These are phyloP conservation scores for Penicillium bialowiezense DNA, from an alignment of 495 filamentous ascomycete genomes.

Conservation along the genomic window DNA sequence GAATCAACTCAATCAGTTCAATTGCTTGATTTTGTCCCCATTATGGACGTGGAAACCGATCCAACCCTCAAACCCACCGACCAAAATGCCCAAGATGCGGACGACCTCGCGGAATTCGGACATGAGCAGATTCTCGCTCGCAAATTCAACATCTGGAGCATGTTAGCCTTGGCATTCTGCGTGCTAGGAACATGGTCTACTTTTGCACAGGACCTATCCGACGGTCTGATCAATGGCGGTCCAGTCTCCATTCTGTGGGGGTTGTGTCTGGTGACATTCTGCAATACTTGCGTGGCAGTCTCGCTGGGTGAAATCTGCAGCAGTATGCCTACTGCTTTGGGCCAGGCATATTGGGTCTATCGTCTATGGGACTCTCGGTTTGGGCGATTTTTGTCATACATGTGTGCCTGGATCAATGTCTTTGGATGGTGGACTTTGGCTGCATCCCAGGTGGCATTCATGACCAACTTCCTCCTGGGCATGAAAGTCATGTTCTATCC, in stretches of 20 bases:
- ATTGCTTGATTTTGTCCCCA: not conserved
- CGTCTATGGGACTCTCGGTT: conserved; percentile 34
- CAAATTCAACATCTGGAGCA: conserved; percentile 49
- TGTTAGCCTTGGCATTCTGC: conserved; percentile 43
- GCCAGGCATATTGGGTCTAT: conserved; percentile 45
- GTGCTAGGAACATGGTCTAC: conserved; percentile 47
- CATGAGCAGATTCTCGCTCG: conserved; percentile 47
- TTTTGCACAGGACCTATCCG: conserved; percentile 42
- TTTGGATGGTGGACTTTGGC: conserved; percentile 50
- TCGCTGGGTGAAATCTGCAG: conserved; percentile 46
- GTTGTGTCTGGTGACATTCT: conserved; percentile 37
- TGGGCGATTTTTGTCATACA: conserved; percentile 42
- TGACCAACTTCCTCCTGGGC: conserved; percentile 45
- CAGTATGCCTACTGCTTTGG: conserved; percentile 45
- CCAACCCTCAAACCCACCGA: conserved; percentile 31
- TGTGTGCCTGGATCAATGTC: conserved; percentile 49
- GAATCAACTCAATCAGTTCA: not conserved
- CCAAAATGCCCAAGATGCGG: conserved; percentile 42
- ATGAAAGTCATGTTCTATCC: conserved; percentile 45
- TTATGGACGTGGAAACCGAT: conserved; percentile 35
- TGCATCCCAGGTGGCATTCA: conserved; percentile 45
- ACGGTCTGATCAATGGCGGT: conserved; percentile 43
- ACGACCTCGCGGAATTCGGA: conserved; percentile 48
- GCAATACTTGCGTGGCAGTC: conserved; percentile 44
- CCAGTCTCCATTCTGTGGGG: conserved; percentile 49